A percentile compares a stretch with the other conserved stretches of the same genome.
Evolutionary conservation across 352 stramenopile species (phyloP).

Genomic region (Phytophthora idaei): DNA sequence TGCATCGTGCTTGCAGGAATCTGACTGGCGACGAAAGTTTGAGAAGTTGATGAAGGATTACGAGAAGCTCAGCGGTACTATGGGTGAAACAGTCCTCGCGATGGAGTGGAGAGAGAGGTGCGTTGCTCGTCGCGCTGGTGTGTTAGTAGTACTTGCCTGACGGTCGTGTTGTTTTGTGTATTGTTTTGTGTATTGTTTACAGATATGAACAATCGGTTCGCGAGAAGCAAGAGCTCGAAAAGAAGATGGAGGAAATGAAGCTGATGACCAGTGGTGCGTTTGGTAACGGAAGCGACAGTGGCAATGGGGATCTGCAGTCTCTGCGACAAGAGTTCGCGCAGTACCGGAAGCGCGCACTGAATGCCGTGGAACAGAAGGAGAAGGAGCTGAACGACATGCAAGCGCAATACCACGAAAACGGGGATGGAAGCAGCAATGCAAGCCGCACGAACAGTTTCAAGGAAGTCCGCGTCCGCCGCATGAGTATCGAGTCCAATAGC

Average conservation of each 20-base stretch:
- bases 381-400: constrained; percentile 78
- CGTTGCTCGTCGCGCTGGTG: not conserved
- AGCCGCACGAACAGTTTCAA: constrained; percentile 56
- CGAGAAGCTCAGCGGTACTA: constrained; percentile 84
- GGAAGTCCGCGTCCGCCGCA: constrained; percentile 52
- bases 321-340: constrained; percentile 82
- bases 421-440: constrained; percentile 30
- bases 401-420: constrained; percentile 59
- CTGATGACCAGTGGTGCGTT: constrained; percentile 42
- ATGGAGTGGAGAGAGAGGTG: constrained; percentile 87
- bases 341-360: constrained; percentile 78
- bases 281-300: constrained; percentile 26
- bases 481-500: constrained; percentile 83
- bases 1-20: constrained; percentile 47
- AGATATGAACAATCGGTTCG: constrained; percentile 78
- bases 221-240: constrained; percentile 81
- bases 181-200: constrained; percentile 2
- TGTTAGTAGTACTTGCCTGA: not conserved
- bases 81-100: constrained; percentile 83
- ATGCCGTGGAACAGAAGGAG: constrained; percentile 84
- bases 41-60: constrained; percentile 87
- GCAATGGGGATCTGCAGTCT: constrained; percentile 60
- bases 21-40: constrained; percentile 85
- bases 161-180: not conserved
- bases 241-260: constrained; percentile 74